A percentile compares a stretch with the other conserved stretches of the same genome.
phyloP scores from a whole-genome alignment of 2,329 filamentous ascomycete species.

The Zymoseptoria ardabiliae region DNA sequence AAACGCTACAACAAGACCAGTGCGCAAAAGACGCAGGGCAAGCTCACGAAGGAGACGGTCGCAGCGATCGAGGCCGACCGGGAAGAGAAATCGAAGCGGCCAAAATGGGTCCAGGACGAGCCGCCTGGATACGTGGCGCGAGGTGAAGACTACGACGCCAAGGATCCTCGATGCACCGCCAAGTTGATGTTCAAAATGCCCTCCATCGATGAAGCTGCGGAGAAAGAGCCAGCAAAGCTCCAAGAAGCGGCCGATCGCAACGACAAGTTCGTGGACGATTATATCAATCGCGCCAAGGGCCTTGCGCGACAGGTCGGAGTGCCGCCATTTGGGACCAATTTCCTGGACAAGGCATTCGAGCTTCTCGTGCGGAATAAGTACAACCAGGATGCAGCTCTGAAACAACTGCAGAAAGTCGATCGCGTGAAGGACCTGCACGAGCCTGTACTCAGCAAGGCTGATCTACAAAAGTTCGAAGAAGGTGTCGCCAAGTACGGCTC shows the following conservation, averaged over 20 bases:
- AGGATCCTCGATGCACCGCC: conserved; percentile 68
- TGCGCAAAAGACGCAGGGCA: conserved; percentile 63
- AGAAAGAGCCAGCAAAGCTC: conserved; percentile 5
- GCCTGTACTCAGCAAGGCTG: conserved; percentile 67
- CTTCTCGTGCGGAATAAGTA: conserved; percentile 66
- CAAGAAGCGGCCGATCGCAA: conserved; percentile 14
- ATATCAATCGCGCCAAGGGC: conserved; percentile 62
- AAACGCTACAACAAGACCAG: conserved; percentile 60
- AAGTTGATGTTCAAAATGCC: conserved; percentile 69
- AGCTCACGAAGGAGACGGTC: conserved; percentile 70
- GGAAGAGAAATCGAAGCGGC: conserved; percentile 67
- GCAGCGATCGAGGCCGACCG: conserved; percentile 78
- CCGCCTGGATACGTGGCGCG: conserved; percentile 77
- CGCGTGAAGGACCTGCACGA: conserved; percentile 70
- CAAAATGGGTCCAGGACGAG: conserved; percentile 90
- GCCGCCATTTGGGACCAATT: conserved; percentile 70
- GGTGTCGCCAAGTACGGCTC: conserved; percentile 85
- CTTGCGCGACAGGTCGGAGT: conserved; percentile 63
- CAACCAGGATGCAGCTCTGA: conserved; percentile 62
- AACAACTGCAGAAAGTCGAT: conserved; percentile 60
- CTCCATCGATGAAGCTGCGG: conserved; percentile 17
- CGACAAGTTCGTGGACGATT: conserved; percentile 62
- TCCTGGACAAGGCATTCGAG: conserved; percentile 74
- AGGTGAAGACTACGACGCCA: conserved; percentile 68
- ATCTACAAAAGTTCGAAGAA: conserved; percentile 87